phyloP scores from a whole-genome alignment of 73 alveolate genomes.

The Uronychia setigera region DNA sequence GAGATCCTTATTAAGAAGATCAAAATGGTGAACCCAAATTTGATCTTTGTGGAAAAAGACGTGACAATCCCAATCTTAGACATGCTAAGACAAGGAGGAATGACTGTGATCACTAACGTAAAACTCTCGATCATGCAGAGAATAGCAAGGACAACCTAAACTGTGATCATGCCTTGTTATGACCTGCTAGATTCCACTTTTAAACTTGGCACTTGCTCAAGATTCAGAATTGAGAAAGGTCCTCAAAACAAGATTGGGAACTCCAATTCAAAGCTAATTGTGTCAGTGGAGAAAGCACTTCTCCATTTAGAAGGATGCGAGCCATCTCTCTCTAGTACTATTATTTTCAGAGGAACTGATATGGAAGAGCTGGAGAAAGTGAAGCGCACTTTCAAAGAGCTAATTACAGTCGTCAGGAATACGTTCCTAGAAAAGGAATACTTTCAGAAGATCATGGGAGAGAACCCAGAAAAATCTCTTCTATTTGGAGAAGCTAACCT shows the following conservation, averaged over 20 bases:
- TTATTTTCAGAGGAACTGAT: slow-evolving; percentile 43
- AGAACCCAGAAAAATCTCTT: not conserved
- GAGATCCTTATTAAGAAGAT: slow-evolving; percentile 70
- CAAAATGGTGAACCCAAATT: slow-evolving; percentile 66
- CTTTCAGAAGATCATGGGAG: not conserved
- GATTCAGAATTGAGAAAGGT: not conserved
- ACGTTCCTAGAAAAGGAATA: slow-evolving; percentile 9
- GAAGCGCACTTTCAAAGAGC: slow-evolving; percentile 21
- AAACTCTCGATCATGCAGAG: slow-evolving; percentile 7
- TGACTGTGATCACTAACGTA: slow-evolving; percentile 60
- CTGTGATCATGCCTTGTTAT: slow-evolving; percentile 16
- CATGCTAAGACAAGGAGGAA: slow-evolving; percentile 49
- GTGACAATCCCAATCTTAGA: slow-evolving; percentile 55
- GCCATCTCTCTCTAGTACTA: slow-evolving; percentile 43
- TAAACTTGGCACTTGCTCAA: slow-evolving; percentile 12
- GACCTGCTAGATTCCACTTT: slow-evolving; percentile 2
- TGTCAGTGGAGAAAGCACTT: slow-evolving; percentile 12
- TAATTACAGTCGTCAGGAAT: slow-evolving; percentile 36
- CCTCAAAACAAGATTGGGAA: not conserved
- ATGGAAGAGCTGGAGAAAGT: slow-evolving; percentile 29
- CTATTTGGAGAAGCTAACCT: not conserved
- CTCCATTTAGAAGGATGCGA: slow-evolving; percentile 38
- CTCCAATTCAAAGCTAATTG: not conserved
- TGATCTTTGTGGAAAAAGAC: slow-evolving; percentile 76
- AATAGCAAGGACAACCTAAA: slow-evolving; percentile 11